phyloP scores from a whole-genome alignment of 2,329 filamentous ascomycete species.

The Diplodia intermedia region DNA sequence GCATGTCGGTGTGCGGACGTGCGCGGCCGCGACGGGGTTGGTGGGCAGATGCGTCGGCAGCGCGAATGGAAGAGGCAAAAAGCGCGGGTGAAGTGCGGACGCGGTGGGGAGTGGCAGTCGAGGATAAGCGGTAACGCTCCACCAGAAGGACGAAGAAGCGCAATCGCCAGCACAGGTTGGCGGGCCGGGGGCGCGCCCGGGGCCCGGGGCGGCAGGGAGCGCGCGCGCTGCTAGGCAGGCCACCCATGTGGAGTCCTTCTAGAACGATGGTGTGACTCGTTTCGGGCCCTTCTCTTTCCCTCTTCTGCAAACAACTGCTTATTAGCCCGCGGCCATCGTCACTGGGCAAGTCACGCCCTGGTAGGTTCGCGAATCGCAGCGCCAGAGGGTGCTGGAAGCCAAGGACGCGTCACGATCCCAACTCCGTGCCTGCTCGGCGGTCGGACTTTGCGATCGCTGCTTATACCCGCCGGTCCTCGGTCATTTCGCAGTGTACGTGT shows the following conservation, averaged over 20 bases:
- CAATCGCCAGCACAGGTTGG: not conserved
- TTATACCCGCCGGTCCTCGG: constrained; percentile 19
- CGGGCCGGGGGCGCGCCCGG: constrained; percentile 8
- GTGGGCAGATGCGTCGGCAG: constrained; percentile 1
- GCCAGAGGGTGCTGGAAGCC: constrained; percentile 10
- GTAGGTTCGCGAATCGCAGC: constrained; percentile 11
- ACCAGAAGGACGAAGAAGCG: not conserved
- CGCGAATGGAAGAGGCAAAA: constrained; percentile 1
- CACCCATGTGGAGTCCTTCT: constrained; percentile 30
- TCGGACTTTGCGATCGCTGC: constrained; percentile 6
- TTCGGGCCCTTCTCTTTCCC: constrained; percentile 14
- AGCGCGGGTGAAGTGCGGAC: constrained; percentile 4
- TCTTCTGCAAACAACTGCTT: not conserved
- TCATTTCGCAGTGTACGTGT: constrained; percentile 13
- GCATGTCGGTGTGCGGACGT: constrained; percentile 7
- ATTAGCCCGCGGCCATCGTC: too few relatives aligned
- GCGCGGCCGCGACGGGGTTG: not conserved
- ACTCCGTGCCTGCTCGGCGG: constrained; percentile 12
- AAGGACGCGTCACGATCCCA: constrained; percentile 28
- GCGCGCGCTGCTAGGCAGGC: constrained; percentile 6
- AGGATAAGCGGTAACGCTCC: constrained; percentile 17
- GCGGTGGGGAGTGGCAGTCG: not conserved
- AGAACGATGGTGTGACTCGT: constrained; percentile 31
- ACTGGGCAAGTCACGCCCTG: constrained; percentile 7
- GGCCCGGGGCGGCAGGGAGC: constrained; percentile 2